Conservation (phyloP, 2,329 filamentous ascomycete species). For the Penicillium sp. region DNA sequence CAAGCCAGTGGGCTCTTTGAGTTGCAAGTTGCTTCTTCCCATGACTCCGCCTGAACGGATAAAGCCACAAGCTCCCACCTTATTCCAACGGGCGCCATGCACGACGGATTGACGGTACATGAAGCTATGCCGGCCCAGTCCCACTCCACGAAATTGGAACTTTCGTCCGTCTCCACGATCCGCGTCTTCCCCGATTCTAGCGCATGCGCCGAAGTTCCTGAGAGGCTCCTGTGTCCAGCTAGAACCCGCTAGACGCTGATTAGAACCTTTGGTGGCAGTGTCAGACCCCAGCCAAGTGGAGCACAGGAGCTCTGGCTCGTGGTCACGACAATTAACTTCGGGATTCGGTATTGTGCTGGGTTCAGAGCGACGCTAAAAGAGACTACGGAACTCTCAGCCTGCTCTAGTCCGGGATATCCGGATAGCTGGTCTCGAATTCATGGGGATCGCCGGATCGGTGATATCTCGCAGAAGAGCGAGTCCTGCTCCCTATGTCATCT, state of each 20-base stretch:
- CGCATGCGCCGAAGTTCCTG: conserved; percentile 14
- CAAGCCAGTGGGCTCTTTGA: conserved; percentile 1
- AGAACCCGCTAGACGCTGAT: conserved; percentile 34
- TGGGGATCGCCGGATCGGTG: neutral
- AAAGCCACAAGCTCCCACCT: conserved; percentile 6
- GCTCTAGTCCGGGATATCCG: neutral
- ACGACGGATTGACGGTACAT: conserved; percentile 16
- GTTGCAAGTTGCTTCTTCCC: neutral
- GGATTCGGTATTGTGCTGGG: neutral
- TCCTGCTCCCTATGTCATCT: neutral
- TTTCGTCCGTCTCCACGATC: conserved; percentile 23
- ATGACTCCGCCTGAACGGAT: conserved; percentile 17
- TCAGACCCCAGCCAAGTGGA: conserved; percentile 22
- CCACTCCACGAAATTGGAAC: conserved; percentile 23
- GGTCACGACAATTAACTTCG: neutral
- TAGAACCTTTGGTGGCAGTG: conserved; percentile 29
- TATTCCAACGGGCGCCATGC: conserved; percentile 11
- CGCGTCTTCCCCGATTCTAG: conserved; percentile 25
- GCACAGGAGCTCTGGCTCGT: conserved; percentile 3
- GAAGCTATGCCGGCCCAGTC: conserved; percentile 14
- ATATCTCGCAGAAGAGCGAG: neutral
- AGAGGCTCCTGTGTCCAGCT: conserved; percentile 20
- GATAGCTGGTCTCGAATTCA: neutral
- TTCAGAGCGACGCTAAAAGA: conserved; percentile 4
- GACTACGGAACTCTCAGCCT: neutral